These are phyloP conservation scores for Aquanectria penicillioides DNA, from an alignment of 2,329 filamentous ascomycete genomes.

Conservation along the genomic window DNA sequence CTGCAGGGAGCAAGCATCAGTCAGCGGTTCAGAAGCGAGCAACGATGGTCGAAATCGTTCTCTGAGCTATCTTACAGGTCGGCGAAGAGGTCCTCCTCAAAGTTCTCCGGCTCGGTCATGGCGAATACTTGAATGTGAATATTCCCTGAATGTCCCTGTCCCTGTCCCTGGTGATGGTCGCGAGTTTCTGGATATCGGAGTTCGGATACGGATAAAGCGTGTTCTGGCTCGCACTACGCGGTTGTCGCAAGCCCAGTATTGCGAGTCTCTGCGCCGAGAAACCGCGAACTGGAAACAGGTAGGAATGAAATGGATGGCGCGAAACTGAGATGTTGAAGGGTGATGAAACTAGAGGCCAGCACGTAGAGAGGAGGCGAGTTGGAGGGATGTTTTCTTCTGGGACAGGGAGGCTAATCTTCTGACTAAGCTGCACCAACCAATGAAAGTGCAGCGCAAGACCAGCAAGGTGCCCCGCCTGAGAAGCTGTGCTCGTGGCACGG, in stretches of 20 bases:
- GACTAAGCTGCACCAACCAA: constrained; percentile 36
- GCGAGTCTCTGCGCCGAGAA: constrained; percentile 7
- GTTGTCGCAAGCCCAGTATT: constrained; percentile 3
- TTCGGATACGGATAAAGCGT: background rate
- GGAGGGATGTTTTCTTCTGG: constrained; percentile 33
- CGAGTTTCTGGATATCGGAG: background rate
- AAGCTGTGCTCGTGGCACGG: constrained; percentile 6
- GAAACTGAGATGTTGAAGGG: constrained; percentile 15
- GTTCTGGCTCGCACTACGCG: constrained; percentile 5
- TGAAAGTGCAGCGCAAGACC: constrained; percentile 20
- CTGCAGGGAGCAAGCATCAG: constrained; percentile 49
- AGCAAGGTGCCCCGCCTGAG: constrained; percentile 7
- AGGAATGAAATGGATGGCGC: constrained; percentile 1
- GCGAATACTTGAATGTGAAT: constrained; percentile 20
- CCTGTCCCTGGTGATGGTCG: constrained; percentile 4
- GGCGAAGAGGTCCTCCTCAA: constrained; percentile 94
- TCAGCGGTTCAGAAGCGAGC: background rate
- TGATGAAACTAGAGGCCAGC: constrained; percentile 48
- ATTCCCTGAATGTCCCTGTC: background rate
- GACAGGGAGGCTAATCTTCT: constrained; percentile 25
- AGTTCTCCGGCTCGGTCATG: constrained; percentile 84
- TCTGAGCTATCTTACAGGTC: constrained; percentile 76
- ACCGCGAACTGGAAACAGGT: background rate
- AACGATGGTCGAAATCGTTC: background rate
- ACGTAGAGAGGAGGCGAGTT: constrained; percentile 27